Evolutionary conservation across 23 red algal species (phyloP).

Genomic region (Gracilaria caudata): DNA sequence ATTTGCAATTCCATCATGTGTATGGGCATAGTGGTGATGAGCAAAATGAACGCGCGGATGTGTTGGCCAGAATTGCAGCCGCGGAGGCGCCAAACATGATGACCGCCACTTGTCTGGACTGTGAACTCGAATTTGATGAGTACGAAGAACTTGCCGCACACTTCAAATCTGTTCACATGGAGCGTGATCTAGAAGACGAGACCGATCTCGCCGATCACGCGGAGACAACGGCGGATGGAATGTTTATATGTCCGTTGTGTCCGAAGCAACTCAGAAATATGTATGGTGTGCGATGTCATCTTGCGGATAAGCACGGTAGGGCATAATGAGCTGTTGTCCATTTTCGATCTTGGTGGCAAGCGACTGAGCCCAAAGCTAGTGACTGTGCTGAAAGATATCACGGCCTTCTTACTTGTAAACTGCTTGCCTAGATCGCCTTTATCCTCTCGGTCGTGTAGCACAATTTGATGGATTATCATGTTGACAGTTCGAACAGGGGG

Average conservation of each 20-base stretch:
- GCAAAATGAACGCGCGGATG: conserved; percentile 5
- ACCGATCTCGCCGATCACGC: not conserved
- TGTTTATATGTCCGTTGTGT: conserved; percentile 7
- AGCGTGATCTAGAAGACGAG: not conserved
- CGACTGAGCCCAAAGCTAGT: too few relatives aligned
- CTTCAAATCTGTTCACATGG: not conserved
- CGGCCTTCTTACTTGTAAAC: too few relatives aligned
- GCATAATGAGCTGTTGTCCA: not conserved
- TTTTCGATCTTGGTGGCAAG: too few relatives aligned
- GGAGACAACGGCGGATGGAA: not conserved
- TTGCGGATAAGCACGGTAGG: conserved; percentile 10
- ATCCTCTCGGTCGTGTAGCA: too few relatives aligned
- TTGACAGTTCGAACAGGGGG: too few relatives aligned
- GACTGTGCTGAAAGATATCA: too few relatives aligned
- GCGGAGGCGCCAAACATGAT: not conserved
- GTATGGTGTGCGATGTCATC: not conserved
- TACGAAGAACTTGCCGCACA: conserved; percentile 1
- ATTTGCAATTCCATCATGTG: not conserved
- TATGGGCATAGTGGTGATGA: conserved; percentile 10
- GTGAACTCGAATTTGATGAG: not conserved
- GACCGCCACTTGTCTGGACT: conserved; percentile 6
- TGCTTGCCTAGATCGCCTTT: too few relatives aligned
- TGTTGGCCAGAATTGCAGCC: not conserved
- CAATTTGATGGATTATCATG: too few relatives aligned
- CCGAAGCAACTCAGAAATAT: not conserved